Conservation (phyloP, 257 asterid genomes). For the Fraxinus anomala region DNA sequence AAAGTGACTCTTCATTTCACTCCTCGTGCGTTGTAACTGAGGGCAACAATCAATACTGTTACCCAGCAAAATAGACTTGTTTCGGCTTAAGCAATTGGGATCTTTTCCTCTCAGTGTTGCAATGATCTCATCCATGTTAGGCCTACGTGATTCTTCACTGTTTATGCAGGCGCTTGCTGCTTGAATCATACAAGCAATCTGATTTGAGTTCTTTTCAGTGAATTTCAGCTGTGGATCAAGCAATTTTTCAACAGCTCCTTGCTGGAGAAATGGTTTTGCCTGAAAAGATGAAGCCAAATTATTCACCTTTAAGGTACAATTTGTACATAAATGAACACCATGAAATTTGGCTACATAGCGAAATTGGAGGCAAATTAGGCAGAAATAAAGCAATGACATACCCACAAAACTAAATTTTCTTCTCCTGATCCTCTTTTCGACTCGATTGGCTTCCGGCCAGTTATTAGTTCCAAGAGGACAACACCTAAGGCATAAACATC, state of each 20-base stretch:
- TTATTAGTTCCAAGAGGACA: constrained; percentile 82
- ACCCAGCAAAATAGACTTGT: constrained; percentile 39
- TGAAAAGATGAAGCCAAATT: constrained; percentile 21
- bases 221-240: constrained; percentile 49
- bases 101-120: constrained; percentile 56
- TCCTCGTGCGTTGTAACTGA: constrained; percentile 57
- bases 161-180: constrained; percentile 72
- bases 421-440: constrained; percentile 80
- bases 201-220: constrained; percentile 37
- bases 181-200: constrained; percentile 48
- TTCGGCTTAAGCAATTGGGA: constrained; percentile 29
- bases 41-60: constrained; percentile 36
- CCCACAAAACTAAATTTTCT: constrained; percentile 86
- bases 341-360: neutral
- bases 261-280: constrained; percentile 75
- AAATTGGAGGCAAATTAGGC: neutral
- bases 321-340: neutral
- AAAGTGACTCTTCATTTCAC: constrained; percentile 78
- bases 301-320: neutral
- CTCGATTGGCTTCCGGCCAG: constrained; percentile 87
- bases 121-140: constrained; percentile 59
- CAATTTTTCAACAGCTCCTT: constrained; percentile 54
- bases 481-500: constrained; percentile 89
- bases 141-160: constrained; percentile 65
- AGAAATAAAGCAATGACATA: constrained; percentile 35